Evolutionary conservation across 805 yeast species (phyloP).

Genomic region (Komagataella ulmi): DNA sequence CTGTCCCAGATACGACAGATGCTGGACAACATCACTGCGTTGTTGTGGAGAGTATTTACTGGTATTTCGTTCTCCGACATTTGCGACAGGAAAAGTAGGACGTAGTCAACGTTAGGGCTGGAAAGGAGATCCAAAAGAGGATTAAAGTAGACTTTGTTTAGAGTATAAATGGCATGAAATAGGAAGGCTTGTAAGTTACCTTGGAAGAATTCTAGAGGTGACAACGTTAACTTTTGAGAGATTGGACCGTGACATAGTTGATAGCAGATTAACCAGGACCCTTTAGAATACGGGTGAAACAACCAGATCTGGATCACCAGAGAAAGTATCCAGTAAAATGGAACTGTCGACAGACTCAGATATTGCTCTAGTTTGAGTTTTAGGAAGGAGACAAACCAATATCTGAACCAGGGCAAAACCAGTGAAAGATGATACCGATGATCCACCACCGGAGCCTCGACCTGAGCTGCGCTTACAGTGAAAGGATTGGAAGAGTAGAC

Average conservation of each 20-base stretch:
- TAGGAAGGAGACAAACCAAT: background rate
- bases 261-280: background rate
- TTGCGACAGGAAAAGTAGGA: background rate
- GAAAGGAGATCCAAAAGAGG: background rate
- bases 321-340: background rate
- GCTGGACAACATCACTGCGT: background rate
- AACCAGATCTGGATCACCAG: background rate
- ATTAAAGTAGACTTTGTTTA: background rate
- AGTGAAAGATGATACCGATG: background rate
- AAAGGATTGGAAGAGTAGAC: background rate
- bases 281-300: background rate
- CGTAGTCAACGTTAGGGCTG: background rate
- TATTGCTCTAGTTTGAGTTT: background rate
- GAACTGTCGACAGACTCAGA: background rate
- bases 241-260: background rate
- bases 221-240: background rate
- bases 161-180: background rate
- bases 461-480: background rate
- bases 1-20: background rate
- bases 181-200: background rate
- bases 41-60: background rate
- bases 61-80: background rate
- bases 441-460: background rate
- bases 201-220: background rate
- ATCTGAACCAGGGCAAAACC: background rate